Conservation (phyloP, 2,329 filamentous ascomycete genomes). For the Mycosphaerella arachidis region DNA sequence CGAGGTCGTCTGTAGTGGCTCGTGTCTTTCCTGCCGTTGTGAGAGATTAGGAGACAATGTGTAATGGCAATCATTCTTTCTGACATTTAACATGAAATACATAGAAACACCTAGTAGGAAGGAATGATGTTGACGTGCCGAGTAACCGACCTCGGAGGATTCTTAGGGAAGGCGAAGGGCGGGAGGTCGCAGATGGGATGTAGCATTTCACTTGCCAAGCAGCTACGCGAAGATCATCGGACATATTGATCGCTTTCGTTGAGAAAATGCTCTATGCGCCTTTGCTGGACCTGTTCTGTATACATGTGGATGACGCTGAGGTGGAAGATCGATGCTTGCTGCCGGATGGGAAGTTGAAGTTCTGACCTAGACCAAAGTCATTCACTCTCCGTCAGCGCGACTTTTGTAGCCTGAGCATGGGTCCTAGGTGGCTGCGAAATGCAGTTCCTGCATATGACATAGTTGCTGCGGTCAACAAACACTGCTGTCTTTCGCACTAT, state of each 20-base stretch:
- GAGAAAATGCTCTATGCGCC: not conserved
- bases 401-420: not conserved
- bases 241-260: not conserved
- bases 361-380: not conserved
- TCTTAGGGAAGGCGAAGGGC: conserved; percentile 3
- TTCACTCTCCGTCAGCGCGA: not conserved
- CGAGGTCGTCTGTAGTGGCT: not conserved
- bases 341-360: not conserved
- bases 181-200: not conserved
- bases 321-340: not conserved
- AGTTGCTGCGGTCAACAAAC: not conserved
- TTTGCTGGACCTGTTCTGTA: not conserved
- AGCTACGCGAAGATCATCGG: not conserved
- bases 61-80: not conserved
- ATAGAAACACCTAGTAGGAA: not conserved
- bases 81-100: not conserved
- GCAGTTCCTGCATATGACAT: not conserved
- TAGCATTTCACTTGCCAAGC: not conserved
- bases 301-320: not conserved
- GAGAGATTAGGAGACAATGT: not conserved
- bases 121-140: conserved; percentile 4
- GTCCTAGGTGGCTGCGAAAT: not conserved
- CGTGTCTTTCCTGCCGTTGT: not conserved
- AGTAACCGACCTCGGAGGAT: conserved; percentile 4
- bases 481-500: too few species aligned